A percentile compares a stretch with the other conserved stretches of the same genome.
Conservation (phyloP, 1,284 basidiomycete species). For the Ceratobasidium sp. region DNA sequence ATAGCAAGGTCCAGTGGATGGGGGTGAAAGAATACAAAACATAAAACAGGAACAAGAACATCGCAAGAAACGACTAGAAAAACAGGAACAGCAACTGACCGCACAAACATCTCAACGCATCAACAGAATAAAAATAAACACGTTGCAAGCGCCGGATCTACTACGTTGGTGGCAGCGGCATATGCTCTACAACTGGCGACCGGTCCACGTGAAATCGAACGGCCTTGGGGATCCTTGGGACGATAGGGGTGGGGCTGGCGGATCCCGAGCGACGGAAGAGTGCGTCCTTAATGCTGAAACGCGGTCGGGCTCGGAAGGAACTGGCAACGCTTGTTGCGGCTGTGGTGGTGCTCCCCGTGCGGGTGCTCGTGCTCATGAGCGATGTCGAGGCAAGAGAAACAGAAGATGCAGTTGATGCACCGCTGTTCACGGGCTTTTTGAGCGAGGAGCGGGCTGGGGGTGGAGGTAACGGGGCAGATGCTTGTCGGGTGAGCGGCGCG, state of each 20-base stretch:
- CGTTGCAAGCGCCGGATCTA: conserved; percentile 1
- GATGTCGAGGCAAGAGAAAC: conserved; percentile 27
- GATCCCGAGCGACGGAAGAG: conserved; percentile 7
- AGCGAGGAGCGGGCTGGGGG: conserved; percentile 29
- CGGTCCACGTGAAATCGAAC: conserved; percentile 30
- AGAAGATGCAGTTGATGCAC: conserved; percentile 21
- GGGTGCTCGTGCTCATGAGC: conserved; percentile 31
- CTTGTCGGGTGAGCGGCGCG: neutral
- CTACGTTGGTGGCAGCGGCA: conserved; percentile 8
- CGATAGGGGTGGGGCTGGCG: conserved; percentile 2
- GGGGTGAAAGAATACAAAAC: neutral
- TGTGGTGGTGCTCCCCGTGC: conserved; percentile 28
- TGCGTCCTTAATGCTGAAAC: conserved; percentile 34
- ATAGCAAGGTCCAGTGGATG: neutral
- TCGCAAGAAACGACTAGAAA: conserved; percentile 3
- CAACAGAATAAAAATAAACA: conserved; percentile 28
- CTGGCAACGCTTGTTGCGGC: conserved; percentile 35
- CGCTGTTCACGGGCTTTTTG: conserved; percentile 30
- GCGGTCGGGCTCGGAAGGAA: neutral
- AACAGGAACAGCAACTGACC: neutral
- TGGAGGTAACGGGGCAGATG: conserved; percentile 7
- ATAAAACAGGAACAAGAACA: conserved; percentile 23
- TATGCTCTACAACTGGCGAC: conserved; percentile 20
- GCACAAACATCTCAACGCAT: no score
- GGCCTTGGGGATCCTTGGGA: conserved; percentile 1